Evolutionary conservation across 129 eudicot species (phyloP).

Genomic region (Artemisia annua): DNA sequence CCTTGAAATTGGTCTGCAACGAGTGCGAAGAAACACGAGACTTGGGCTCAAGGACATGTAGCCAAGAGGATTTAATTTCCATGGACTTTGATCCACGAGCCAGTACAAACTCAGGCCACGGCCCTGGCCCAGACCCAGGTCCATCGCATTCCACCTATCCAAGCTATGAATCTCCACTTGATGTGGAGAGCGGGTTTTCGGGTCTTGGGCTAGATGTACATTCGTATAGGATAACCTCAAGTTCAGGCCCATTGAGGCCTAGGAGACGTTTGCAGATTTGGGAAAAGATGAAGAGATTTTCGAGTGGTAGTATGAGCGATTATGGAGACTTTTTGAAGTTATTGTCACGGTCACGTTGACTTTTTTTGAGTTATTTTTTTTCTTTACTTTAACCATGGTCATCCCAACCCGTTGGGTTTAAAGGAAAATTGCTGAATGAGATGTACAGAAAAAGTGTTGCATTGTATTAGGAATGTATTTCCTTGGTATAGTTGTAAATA

Average conservation of each 20-base stretch:
- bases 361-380: slow-evolving; percentile 3
- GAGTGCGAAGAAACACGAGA: slow-evolving; percentile 61
- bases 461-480: slow-evolving; percentile 28
- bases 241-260: slow-evolving; percentile 53
- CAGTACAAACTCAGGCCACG: slow-evolving; percentile 28
- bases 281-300: slow-evolving; percentile 61
- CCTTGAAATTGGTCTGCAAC: no score
- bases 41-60: slow-evolving; percentile 46
- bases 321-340: slow-evolving; percentile 51
- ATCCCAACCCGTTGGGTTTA: background rate
- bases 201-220: slow-evolving; percentile 41
- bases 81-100: slow-evolving; percentile 41
- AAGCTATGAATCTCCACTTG: slow-evolving; percentile 38
- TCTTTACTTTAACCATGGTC: slow-evolving; percentile 4
- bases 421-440: slow-evolving; percentile 25
- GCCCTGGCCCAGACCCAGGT: background rate
- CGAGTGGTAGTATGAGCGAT: slow-evolving; percentile 69
- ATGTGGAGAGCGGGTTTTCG: slow-evolving; percentile 54
- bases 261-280: slow-evolving; percentile 43
- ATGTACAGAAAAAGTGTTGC: slow-evolving; percentile 37
- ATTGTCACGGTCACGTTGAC: slow-evolving; percentile 66
- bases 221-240: slow-evolving; percentile 21
- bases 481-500: slow-evolving; percentile 37
- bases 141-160: slow-evolving; percentile 34
- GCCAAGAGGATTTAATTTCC: slow-evolving; percentile 58